Conservation (phyloP, 495 filamentous ascomycete species). For the Cercophora sp. region DNA sequence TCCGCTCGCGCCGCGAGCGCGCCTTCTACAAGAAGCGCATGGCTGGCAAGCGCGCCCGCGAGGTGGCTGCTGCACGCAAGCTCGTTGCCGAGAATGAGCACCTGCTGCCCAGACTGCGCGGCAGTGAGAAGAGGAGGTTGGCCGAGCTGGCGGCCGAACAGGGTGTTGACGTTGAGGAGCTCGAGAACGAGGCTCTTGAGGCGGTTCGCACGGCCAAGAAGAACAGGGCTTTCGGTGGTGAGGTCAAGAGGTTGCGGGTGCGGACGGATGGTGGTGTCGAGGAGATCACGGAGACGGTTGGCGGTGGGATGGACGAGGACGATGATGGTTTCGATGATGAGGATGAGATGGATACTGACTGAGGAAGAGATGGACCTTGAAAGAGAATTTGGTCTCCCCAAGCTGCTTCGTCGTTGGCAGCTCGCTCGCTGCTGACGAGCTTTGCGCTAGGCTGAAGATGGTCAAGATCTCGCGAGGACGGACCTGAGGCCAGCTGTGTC, state of each 20-base stretch:
- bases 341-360: conserved; percentile 66
- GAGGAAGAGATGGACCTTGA: conserved; percentile 24
- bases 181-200: conserved; percentile 36
- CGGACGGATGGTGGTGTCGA: conserved; percentile 65
- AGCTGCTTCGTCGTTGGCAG: not conserved
- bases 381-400: not conserved
- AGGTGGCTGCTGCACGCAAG: conserved; percentile 74
- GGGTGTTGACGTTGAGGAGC: conserved; percentile 52
- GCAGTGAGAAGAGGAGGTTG: conserved; percentile 48
- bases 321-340: conserved; percentile 42
- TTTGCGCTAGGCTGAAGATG: too few species aligned
- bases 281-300: conserved; percentile 38
- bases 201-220: conserved; percentile 31
- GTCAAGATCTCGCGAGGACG: too few species aligned
- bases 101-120: conserved; percentile 64
- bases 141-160: conserved; percentile 50
- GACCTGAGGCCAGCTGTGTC: too few species aligned
- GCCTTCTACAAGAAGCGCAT: conserved; percentile 90
- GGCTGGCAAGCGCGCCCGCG: conserved; percentile 78
- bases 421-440: not conserved
- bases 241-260: conserved; percentile 59
- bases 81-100: conserved; percentile 90
- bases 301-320: conserved; percentile 17
- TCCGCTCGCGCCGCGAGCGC: conserved; percentile 75
- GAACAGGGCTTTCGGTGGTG: conserved; percentile 51